Evolutionary conservation across 179 eudicot genomes (phyloP).

Genomic region (Carnegiea gigantea): DNA sequence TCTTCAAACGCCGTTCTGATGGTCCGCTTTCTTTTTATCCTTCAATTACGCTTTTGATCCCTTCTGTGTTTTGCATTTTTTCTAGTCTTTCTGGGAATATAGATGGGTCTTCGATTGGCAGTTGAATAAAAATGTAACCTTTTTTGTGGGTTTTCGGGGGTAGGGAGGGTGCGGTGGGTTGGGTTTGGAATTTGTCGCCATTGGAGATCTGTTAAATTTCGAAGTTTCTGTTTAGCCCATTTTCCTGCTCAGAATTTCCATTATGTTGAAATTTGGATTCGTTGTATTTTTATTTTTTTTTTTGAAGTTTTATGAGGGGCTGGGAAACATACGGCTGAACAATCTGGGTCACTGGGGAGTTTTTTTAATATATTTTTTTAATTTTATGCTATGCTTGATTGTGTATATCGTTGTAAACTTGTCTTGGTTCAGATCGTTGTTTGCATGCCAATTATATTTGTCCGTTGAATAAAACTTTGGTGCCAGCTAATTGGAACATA

Average conservation of each 20-base stretch:
- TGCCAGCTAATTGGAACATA: background rate
- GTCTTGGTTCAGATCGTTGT: background rate
- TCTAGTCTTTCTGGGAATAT: background rate
- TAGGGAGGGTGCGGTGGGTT: too few species aligned
- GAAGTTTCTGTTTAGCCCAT: background rate
- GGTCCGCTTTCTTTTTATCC: conserved; percentile 33
- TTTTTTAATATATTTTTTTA: too few species aligned
- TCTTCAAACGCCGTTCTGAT: conserved; percentile 77
- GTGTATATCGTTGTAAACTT: background rate
- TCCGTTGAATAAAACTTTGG: background rate
- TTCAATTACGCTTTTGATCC: background rate
- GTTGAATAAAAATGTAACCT: too few species aligned
- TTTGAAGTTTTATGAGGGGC: background rate
- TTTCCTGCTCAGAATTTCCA: background rate
- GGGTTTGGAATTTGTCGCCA: background rate
- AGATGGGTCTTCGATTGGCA: background rate
- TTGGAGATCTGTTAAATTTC: background rate
- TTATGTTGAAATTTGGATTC: too few species aligned
- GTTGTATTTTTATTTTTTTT: too few species aligned
- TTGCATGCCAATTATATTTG: background rate
- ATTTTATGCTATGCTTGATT: too few species aligned
- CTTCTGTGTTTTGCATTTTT: background rate
- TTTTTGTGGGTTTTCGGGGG: background rate
- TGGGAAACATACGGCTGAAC: too few species aligned
- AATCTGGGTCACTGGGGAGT: too few species aligned